Conservation (phyloP, 2,329 filamentous ascomycete genomes). For the Diplocarpon rosae region DNA sequence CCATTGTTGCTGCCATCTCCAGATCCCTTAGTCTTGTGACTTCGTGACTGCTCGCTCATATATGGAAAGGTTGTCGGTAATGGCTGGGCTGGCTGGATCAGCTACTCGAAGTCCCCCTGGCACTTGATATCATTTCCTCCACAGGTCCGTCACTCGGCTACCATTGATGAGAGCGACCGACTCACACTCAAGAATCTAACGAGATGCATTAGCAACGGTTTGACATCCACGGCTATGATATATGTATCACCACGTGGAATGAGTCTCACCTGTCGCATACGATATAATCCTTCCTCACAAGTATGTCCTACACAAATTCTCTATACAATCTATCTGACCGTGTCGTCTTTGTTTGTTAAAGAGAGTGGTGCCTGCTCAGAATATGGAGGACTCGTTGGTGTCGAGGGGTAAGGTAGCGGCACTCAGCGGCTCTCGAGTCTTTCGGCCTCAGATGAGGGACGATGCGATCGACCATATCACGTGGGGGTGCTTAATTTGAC, state of each 20-base stretch:
- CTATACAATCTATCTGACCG: constrained; percentile 7
- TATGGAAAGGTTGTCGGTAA: constrained; percentile 17
- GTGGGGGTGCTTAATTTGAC: constrained; percentile 14
- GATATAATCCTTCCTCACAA: constrained; percentile 15
- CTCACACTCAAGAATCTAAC: constrained; percentile 12
- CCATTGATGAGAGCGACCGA: constrained; percentile 15
- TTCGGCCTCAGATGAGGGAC: constrained; percentile 15
- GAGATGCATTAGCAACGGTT: constrained; percentile 16
- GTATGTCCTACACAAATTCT: constrained; percentile 11
- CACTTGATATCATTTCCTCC: constrained; percentile 20
- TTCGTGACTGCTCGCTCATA: constrained; percentile 27
- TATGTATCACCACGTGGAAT: constrained; percentile 26
- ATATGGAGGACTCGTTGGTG: constrained; percentile 13
- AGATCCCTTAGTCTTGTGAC: constrained; percentile 27
- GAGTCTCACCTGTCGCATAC: constrained; percentile 25
- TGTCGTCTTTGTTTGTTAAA: constrained; percentile 9
- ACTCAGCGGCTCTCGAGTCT: constrained; percentile 20
- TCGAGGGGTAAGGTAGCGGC: constrained; percentile 20
- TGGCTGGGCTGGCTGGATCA: constrained; percentile 16
- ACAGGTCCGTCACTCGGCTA: constrained; percentile 13
- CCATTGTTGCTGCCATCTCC: constrained; percentile 28
- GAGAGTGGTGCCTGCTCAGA: constrained; percentile 8
- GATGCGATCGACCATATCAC: constrained; percentile 10
- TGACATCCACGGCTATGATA: constrained; percentile 16
- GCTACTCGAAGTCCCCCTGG: constrained; percentile 23